Percentiles rank a stretch among this genome's conserved stretches.
Conservation (phyloP, 495 filamentous ascomycete species). For the Pyronema omphalodes region DNA sequence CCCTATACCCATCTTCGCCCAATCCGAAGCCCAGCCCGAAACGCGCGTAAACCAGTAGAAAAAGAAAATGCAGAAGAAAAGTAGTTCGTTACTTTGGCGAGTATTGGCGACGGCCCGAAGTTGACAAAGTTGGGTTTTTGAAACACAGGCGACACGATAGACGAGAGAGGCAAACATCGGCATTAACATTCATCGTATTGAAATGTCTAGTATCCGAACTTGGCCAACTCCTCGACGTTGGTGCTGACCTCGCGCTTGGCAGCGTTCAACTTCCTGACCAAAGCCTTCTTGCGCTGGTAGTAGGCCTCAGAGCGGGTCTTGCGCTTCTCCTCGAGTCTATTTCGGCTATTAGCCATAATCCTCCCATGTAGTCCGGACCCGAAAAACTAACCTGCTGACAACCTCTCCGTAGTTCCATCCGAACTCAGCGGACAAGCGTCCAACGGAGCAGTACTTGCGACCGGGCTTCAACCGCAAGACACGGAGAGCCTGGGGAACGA, state of each 20-base stretch:
- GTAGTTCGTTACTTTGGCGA: conserved; percentile 4
- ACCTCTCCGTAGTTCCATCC: conserved; percentile 99
- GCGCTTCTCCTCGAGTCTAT: conserved; percentile 92
- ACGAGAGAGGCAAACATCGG: conserved; percentile 4
- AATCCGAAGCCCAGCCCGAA: conserved; percentile 6
- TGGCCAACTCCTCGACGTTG: conserved; percentile 55
- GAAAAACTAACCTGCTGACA: conserved; percentile 57
- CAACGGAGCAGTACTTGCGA: conserved; percentile 98
- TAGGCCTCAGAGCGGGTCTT: conserved; percentile 98
- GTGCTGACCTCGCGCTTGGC: conserved; percentile 82
- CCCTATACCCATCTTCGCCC: conserved; percentile 1
- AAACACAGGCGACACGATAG: conserved; percentile 2
- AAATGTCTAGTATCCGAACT: conserved; percentile 48
- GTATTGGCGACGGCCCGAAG: conserved; percentile 1
- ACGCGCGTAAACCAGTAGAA: neutral
- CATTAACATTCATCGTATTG: conserved; percentile 8
- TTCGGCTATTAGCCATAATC: conserved; percentile 25
- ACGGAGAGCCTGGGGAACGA: conserved; percentile 93
- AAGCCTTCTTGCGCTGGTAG: conserved; percentile 98
- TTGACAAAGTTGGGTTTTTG: conserved; percentile 3
- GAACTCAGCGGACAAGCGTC: conserved; percentile 91
- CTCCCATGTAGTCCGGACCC: neutral
- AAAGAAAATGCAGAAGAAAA: neutral
- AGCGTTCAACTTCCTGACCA: conserved; percentile 69
- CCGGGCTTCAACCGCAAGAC: conserved; percentile 89